A percentile compares a stretch with the other conserved stretches of the same genome.
Evolutionary conservation across 176 grass and related monocot species (phyloP).

Genomic region (Oryza brachyantha): DNA sequence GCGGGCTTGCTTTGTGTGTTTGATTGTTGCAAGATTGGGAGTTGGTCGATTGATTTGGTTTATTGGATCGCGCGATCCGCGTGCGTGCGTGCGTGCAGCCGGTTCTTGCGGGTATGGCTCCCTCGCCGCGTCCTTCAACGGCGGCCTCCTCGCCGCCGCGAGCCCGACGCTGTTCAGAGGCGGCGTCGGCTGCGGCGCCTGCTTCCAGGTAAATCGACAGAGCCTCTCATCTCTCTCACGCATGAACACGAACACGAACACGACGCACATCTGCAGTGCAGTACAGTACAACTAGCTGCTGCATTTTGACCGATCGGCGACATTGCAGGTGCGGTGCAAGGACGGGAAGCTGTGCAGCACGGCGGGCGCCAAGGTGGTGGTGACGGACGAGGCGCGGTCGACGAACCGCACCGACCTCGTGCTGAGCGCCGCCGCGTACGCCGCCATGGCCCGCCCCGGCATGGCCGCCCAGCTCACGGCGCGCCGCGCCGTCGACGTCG

Average conservation of each 20-base stretch:
- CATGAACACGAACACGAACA: too few relatives aligned
- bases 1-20: too few relatives aligned
- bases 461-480: constrained; percentile 31
- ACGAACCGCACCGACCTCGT: constrained; percentile 39
- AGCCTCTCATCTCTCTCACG: too few relatives aligned
- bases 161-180: constrained; percentile 46
- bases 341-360: constrained; percentile 51
- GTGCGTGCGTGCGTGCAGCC: constrained; percentile 21
- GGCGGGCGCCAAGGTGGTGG: constrained; percentile 54
- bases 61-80: neutral
- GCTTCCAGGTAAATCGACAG: constrained; percentile 43
- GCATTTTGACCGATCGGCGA: neutral
- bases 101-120: constrained; percentile 75
- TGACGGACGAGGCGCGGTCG: constrained; percentile 44
- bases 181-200: constrained; percentile 67
- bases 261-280: too few relatives aligned
- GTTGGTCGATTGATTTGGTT: neutral
- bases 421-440: constrained; percentile 55
- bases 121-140: constrained; percentile 46
- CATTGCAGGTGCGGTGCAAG: constrained; percentile 57
- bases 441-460: constrained; percentile 50
- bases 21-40: neutral
- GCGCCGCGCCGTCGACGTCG: constrained; percentile 49
- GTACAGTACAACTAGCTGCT: too few relatives aligned
- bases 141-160: constrained; percentile 57